Percentiles rank a stretch among this genome's conserved stretches.
Conservation (phyloP, 1,284 basidiomycete species). For the Malassezia sympodialis region DNA sequence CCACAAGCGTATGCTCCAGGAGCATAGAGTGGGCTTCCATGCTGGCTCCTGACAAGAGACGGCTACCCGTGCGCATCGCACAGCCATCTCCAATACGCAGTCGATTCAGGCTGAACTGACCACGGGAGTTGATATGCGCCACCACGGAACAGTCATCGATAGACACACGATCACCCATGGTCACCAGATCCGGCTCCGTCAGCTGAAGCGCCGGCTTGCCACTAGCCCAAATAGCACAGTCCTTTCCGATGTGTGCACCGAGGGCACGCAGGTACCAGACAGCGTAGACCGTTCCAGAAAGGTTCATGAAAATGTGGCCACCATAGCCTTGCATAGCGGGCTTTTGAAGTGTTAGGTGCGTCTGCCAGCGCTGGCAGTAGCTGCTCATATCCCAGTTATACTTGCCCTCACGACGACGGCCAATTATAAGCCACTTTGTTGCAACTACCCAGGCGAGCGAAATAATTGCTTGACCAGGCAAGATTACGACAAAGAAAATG, state of each 20-base stretch:
- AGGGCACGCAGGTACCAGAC: slow-evolving; percentile 45
- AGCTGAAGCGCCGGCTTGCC: slow-evolving; percentile 46
- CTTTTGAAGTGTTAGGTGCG: slow-evolving; percentile 41
- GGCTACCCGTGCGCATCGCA: slow-evolving; percentile 43
- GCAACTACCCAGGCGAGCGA: slow-evolving; percentile 40
- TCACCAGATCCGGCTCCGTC: slow-evolving; percentile 46
- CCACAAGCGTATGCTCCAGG: slow-evolving; percentile 46
- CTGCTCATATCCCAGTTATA: slow-evolving; percentile 49
- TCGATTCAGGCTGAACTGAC: slow-evolving; percentile 45
- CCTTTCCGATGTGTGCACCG: slow-evolving; percentile 39
- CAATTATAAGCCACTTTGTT: slow-evolving; percentile 46
- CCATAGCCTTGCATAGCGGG: slow-evolving; percentile 40
- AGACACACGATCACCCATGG: slow-evolving; percentile 44
- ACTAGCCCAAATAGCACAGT: slow-evolving; percentile 46
- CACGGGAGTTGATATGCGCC: slow-evolving; percentile 47
- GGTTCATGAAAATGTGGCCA: slow-evolving; percentile 40
- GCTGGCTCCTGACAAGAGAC: slow-evolving; percentile 42
- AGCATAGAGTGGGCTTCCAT: slow-evolving; percentile 48
- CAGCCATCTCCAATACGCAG: slow-evolving; percentile 45
- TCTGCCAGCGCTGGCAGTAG: slow-evolving; percentile 48
- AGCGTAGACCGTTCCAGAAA: slow-evolving; percentile 38
- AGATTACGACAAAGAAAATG: slow-evolving; percentile 39
- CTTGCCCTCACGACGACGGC: slow-evolving; percentile 43
- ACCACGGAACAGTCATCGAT: slow-evolving; percentile 47
- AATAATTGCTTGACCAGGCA: slow-evolving; percentile 33